phyloP scores from a whole-genome alignment of 2,329 filamentous ascomycete genomes.

The Saccharata proteae region DNA sequence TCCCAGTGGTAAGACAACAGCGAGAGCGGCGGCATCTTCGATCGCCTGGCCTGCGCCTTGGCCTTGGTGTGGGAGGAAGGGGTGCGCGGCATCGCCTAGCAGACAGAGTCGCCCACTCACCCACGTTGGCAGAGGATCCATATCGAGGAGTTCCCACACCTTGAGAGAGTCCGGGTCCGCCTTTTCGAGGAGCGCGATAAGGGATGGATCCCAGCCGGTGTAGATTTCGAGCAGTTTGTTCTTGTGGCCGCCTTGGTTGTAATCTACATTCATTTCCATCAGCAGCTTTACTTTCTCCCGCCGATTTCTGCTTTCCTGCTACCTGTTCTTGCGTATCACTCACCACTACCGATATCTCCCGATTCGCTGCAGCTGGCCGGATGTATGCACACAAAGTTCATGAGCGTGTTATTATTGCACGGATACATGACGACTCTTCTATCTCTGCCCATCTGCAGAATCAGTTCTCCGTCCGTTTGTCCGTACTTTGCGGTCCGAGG shows the following conservation, averaged over 20 bases:
- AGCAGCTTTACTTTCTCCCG: not conserved
- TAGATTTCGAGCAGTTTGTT: slow-evolving; percentile 29
- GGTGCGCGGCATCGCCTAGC: slow-evolving; percentile 57
- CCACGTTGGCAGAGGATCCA: slow-evolving; percentile 47
- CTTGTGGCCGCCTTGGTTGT: slow-evolving; percentile 26
- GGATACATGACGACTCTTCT: slow-evolving; percentile 37
- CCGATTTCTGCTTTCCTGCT: not conserved
- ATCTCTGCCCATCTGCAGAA: slow-evolving; percentile 33
- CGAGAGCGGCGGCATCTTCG: slow-evolving; percentile 52
- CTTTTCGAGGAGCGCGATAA: slow-evolving; percentile 26
- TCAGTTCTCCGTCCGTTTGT: slow-evolving; percentile 26
- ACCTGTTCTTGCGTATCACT: not conserved
- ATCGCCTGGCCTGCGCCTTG: slow-evolving; percentile 54
- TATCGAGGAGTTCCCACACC: slow-evolving; percentile 33
- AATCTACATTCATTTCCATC: slow-evolving; percentile 13
- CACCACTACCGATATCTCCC: slow-evolving; percentile 2
- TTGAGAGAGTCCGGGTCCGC: slow-evolving; percentile 26
- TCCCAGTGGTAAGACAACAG: slow-evolving; percentile 30
- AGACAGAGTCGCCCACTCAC: slow-evolving; percentile 41
- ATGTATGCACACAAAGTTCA: slow-evolving; percentile 36
- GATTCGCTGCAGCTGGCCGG: slow-evolving; percentile 21
- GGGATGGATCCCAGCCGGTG: slow-evolving; percentile 22
- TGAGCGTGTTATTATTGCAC: slow-evolving; percentile 31
- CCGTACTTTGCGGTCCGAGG: slow-evolving; percentile 28
- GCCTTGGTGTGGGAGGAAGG: slow-evolving; percentile 49